Evolutionary conservation across 768 basidiomycete species (phyloP), one percentile per base, ranked within the genome.

Genomic region (Boletus reticuloceps): DNA sequence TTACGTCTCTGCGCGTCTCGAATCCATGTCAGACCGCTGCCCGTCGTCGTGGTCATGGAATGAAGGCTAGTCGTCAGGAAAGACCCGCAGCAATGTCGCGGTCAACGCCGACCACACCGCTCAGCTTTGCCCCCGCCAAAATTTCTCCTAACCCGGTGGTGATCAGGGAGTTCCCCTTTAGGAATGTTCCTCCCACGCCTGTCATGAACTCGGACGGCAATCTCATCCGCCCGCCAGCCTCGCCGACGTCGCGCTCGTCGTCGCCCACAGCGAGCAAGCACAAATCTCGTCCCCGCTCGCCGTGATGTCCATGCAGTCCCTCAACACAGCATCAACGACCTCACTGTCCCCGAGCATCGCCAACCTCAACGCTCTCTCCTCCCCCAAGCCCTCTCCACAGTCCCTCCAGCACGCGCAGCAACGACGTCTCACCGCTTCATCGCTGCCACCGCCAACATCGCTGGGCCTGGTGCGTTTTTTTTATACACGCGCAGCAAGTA

Each of bases 371-470:
- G 61, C 67, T n/a, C 65, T 73, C 7, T 50, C 67, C 1, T 64
- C 69, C 4, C 69, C 69, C 22, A 69, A 50, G 54, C 69, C 70
- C 16, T 39, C 47, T 1, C 55, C 60, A 44, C 53, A 61, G 36
- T 46, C 53, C 41, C 46, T 59, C 16, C 66, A 58, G 25, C 53
- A 45, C 32, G 54, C 43, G 22, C 69, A 70, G 25, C 74, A 73
- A 54, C 69, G 78, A 27, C 74, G 76, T 34, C 68, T 75, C 58
- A 74, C 76, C 25, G 50, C 64, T 25, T 40, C 52, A n/a, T 34
- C 73, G 13, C 52, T 75, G 29, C 75, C 75, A 13, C 76, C 76
- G 27, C 68, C 77, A 7, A 64, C 72, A 32, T 68, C 78, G 3
- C 65, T 79, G 53, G 69, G 75, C 62, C 60, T 79, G 61, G 78